Base-by-base conservation (phyloP, 306 rosid species). In the Canavalia ensiformis region DNA sequence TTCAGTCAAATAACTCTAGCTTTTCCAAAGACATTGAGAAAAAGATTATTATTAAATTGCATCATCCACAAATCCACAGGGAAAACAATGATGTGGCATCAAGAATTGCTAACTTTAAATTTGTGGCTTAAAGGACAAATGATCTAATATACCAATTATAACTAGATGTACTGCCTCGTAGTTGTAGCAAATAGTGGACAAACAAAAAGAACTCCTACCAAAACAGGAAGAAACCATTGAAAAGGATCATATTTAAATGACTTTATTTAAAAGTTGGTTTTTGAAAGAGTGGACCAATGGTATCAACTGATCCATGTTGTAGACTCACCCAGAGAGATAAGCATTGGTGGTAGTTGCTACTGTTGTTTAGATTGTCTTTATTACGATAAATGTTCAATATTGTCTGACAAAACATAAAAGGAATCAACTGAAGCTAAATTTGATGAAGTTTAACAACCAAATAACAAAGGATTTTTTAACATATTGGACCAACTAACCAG, bases 21-120 rank as follows among this genome's bases (percentile, higher is more conserved):
- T 73, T 78, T 77, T 62, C 68, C 52, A 37, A 52, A 55, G 57
- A 73, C 54, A 63, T 60, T 46, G 72, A 75, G 39, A 72, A 76
- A 72, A 67, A 34, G 47, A 71, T 55, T 6, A 30, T 30, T 50
- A 66, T 45, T 74, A 72, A 81, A 73, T 52, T 30, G 57, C 18
- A 51, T n/a, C 67, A 33, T 67, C 65, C 51, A 57, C 42, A 82
- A 50, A 49, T 64, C 52, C 55, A 42, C 6, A 34, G 34, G 50
- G 37, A 7, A 58, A 49, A 28, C 57, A 60, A 49, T 41, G 29
- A 42, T 34, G 56, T 2, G 46, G 69, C 47, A 29, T 54, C 29
- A 7, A 47, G 55, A 63, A 63, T 39, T 74, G 60, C 71, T 57
- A 33, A 73, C 68, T 47, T 39, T 62, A 39, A 68, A 37, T 4